Conservation (phyloP, 371 early-diverging fungal genomes). For the Rhizopus delemar region DNA sequence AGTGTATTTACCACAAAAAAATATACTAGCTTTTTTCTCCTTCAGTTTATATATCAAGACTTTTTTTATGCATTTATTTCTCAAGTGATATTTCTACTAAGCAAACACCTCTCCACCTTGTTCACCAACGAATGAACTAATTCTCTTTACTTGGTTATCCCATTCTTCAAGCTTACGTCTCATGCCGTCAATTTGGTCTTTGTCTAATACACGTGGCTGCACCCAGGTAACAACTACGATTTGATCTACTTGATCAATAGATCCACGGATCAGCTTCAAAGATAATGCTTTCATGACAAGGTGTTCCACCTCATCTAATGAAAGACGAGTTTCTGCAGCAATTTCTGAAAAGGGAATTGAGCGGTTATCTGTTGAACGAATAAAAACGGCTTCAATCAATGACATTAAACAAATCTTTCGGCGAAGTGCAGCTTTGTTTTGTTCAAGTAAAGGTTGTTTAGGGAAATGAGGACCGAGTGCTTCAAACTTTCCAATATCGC, state of each 20-base stretch:
- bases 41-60: too few relatives aligned
- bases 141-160: conserved; percentile 46
- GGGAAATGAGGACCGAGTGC: conserved; percentile 72
- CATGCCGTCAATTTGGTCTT: conserved; percentile 82
- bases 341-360: conserved; percentile 82
- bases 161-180: conserved; percentile 48
- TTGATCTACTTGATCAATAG: conserved; percentile 93
- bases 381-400: conserved; percentile 91
- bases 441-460: conserved; percentile 78
- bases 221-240: conserved; percentile 92
- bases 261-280: conserved; percentile 88
- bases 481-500: conserved; percentile 92
- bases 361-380: conserved; percentile 80
- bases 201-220: conserved; percentile 93
- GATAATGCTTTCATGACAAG: conserved; percentile 96
- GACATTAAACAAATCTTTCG: conserved; percentile 98
- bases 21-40: too few relatives aligned
- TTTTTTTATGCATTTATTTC: conserved; percentile 22
- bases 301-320: conserved; percentile 91
- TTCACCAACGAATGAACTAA: conserved; percentile 59
- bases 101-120: conserved; percentile 60
- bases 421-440: conserved; percentile 71
- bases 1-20: too few relatives aligned
- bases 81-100: conserved; percentile 26
- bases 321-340: conserved; percentile 84